phyloP scores from a whole-genome alignment of 805 yeast species.

The Ogataea corticis region DNA sequence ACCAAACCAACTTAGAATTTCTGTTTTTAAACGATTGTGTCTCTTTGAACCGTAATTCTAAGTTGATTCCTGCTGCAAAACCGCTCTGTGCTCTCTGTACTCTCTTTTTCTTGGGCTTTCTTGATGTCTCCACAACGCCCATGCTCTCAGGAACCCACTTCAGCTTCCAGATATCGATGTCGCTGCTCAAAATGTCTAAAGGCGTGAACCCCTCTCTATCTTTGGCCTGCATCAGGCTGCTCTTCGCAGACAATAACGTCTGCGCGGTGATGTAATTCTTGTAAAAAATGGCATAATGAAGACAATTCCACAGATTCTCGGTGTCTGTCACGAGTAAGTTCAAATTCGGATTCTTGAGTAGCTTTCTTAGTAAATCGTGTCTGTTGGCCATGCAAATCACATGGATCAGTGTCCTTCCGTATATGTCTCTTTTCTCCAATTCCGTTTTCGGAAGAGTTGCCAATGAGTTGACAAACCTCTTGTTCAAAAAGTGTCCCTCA shows the following conservation, averaged over 20 bases:
- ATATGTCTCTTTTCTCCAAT: slow-evolving; percentile 56
- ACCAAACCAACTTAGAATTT: slow-evolving; percentile 7
- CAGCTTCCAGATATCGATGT: slow-evolving; percentile 45
- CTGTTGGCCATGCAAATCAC: slow-evolving; percentile 51
- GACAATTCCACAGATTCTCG: slow-evolving; percentile 81
- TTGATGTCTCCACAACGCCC: slow-evolving; percentile 12
- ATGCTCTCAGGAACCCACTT: slow-evolving; percentile 30
- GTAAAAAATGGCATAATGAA: slow-evolving; percentile 67
- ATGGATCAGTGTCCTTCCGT: slow-evolving; percentile 68
- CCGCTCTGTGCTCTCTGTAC: slow-evolving; percentile 26
- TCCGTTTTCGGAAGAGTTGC: slow-evolving; percentile 37
- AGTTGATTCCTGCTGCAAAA: slow-evolving; percentile 27
- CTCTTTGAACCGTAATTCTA: slow-evolving; percentile 26
- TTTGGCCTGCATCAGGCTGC: slow-evolving; percentile 48
- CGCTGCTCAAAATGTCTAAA: slow-evolving; percentile 55
- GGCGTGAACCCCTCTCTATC: slow-evolving; percentile 78
- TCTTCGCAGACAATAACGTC: slow-evolving; percentile 33
- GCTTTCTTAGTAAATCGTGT: slow-evolving; percentile 42
- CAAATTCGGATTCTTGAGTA: slow-evolving; percentile 49
- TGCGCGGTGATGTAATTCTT: slow-evolving; percentile 59
- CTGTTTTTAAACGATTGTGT: slow-evolving; percentile 7
- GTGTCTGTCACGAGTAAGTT: slow-evolving; percentile 53
- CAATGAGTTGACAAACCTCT: slow-evolving; percentile 21
- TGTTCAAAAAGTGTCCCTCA: slow-evolving; percentile 11
- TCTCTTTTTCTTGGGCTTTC: slow-evolving; percentile 24